Evolutionary conservation across 345 rosid genomes (phyloP).

Genomic region (Physaria fendleri): DNA sequence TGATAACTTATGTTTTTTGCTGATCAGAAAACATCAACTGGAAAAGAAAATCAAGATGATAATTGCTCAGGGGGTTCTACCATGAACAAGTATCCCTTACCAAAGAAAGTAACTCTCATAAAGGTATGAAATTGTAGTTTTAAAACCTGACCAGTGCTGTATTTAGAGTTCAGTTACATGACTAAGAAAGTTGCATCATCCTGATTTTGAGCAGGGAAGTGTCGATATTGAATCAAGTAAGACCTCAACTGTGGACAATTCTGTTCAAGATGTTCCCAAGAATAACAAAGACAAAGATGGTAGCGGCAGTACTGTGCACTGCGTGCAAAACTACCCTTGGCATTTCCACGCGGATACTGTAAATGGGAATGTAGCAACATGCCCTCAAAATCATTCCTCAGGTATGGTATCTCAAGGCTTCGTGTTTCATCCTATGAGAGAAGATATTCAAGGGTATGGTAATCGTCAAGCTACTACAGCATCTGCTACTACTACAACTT

Average conservation of each 20-base stretch:
- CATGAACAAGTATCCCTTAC: slow-evolving; percentile 39
- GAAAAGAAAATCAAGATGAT: slow-evolving; percentile 54
- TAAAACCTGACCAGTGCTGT: slow-evolving; percentile 19
- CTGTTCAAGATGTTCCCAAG: slow-evolving; percentile 27
- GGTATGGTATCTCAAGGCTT: slow-evolving; percentile 42
- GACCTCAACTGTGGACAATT: slow-evolving; percentile 36
- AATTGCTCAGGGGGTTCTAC: slow-evolving; percentile 61
- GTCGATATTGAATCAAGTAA: slow-evolving; percentile 44
- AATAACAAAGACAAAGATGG: slow-evolving; percentile 24
- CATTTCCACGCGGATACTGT: slow-evolving; percentile 55
- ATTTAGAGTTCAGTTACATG: slow-evolving; percentile 32
- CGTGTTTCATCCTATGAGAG: slow-evolving; percentile 42
- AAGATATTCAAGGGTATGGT: slow-evolving; percentile 34
- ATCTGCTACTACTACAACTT: slow-evolving; percentile 31
- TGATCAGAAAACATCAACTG: slow-evolving; percentile 43
- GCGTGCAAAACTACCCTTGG: slow-evolving; percentile 56
- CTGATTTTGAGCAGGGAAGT: slow-evolving; percentile 40
- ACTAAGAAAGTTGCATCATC: slow-evolving; percentile 11
- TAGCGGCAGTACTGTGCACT: slow-evolving; percentile 18
- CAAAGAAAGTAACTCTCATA: slow-evolving; percentile 32
- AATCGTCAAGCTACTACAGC: slow-evolving; percentile 43
- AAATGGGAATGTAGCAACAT: slow-evolving; percentile 46
- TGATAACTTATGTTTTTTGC: slow-evolving; percentile 8
- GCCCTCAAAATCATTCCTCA: slow-evolving; percentile 37
- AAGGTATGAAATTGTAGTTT: slow-evolving; percentile 37